phyloP scores from a whole-genome alignment of 139 green algal genomes.

The Micromonas commoda region DNA sequence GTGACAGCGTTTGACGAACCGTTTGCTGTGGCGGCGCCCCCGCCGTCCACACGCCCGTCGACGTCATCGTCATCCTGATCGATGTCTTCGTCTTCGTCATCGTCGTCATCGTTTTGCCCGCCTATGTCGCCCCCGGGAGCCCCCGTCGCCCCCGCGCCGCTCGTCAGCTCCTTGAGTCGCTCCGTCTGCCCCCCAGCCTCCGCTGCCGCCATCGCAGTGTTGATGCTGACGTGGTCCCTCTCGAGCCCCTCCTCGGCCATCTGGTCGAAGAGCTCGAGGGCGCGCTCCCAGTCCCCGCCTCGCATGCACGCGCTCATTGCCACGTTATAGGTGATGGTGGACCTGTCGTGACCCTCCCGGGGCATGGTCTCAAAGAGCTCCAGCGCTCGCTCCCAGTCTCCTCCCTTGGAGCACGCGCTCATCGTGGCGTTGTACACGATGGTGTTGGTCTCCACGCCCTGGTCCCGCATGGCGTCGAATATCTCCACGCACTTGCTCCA shows the following conservation, averaged over 20 bases:
- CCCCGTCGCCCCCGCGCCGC: neutral
- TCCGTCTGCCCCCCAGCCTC: neutral
- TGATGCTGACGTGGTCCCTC: neutral
- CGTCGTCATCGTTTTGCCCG: slow-evolving; percentile 2
- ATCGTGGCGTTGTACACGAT: slow-evolving; percentile 13
- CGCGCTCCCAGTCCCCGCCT: neutral
- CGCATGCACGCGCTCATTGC: slow-evolving; percentile 4
- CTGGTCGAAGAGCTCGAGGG: slow-evolving; percentile 17
- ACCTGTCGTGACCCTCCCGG: neutral
- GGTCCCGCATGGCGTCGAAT: neutral
- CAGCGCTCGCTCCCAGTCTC: neutral
- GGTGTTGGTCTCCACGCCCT: slow-evolving; percentile 4
- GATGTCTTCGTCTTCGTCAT: neutral
- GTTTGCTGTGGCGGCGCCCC: neutral
- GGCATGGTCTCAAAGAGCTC: slow-evolving; percentile 12
- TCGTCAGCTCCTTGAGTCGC: neutral
- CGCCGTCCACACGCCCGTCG: neutral
- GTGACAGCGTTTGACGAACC: neutral
- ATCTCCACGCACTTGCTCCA: neutral
- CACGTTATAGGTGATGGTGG: slow-evolving; percentile 12
- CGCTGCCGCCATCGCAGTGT: slow-evolving; percentile 19
- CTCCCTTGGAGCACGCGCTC: neutral
- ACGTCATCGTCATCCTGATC: slow-evolving; percentile 7
- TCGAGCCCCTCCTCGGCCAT: neutral
- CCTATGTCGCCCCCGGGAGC: neutral